Evolutionary conservation across 2,329 filamentous ascomycete species (phyloP), one percentile per base, ranked within the genome.

Genomic region (Dothiorella sarmentorum): DNA sequence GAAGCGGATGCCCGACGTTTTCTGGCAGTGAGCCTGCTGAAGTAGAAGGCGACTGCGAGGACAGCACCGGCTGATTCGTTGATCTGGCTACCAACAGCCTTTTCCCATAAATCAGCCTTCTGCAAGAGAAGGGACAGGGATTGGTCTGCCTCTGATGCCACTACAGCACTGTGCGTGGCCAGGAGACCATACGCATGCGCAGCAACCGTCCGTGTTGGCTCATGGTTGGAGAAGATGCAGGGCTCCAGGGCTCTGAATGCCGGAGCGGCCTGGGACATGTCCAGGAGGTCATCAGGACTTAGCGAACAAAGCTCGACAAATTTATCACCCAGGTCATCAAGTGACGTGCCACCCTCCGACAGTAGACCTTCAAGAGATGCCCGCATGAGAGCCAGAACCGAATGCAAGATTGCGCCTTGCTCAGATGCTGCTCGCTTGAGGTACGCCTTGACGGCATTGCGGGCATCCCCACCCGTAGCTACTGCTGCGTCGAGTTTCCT

Each of bases 131-230:
- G 67, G 15, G 71, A 63, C 22, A 85, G 68, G 7, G 77, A 71
- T 15, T 70, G 72, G 7, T 74, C 66, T 11, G 85, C 65, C 3
- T 74, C 67, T 11, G 71, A 66, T 0, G 74, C 64, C 2, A 78
- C 65, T 59, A 75, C 73, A 3, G 71, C 67, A 27, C 73, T 67
- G 69, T 93, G 88, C 0, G 90, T 87, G 1, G 83, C 85, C 4
- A 97, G 73, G 11, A 96, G 87, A 0, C 91, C 92, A 65, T 91
- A 84, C 0, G 85, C 82, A 61, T 85, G 85, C 15, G 90, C 86
- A 1, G 86, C 86, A 26, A 87, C 77, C 35, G 79, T 77, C 33
- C 92, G 82, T 5, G 88, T 80, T 57, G 85, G 81, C 61, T 85
- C 81, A 63, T 89, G 87, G 68, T 92, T 94, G 5, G 89, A 91